These are phyloP conservation scores for Zasmidium citrigriseum DNA, from an alignment of 2,329 filamentous ascomycete species.

Conservation along the genomic window DNA sequence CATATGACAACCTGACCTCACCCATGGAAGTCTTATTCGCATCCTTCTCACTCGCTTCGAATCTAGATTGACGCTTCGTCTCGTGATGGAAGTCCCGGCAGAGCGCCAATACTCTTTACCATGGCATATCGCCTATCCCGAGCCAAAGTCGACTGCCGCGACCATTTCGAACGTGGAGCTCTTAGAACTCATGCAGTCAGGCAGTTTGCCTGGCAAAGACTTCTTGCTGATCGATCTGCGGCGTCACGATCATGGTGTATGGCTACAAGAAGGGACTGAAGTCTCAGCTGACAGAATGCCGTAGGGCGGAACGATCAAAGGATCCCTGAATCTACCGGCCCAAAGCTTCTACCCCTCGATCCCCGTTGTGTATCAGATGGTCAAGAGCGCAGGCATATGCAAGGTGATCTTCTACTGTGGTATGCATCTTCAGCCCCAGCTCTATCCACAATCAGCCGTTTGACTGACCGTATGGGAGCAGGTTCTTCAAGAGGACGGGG, in stretches of 20 bases:
- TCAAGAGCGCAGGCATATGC: slow-evolving; percentile 51
- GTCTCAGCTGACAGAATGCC: background rate
- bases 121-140: too few species aligned
- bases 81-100: too few species aligned
- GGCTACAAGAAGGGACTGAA: background rate
- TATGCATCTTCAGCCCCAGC: slow-evolving; percentile 30
- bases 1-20: too few species aligned
- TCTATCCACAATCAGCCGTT: background rate
- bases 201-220: background rate
- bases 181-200: too few species aligned
- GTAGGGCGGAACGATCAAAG: slow-evolving; percentile 61
- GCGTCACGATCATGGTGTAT: slow-evolving; percentile 54
- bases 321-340: slow-evolving; percentile 60
- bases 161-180: too few species aligned
- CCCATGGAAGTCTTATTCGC: too few species aligned
- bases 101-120: too few species aligned
- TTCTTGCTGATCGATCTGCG: slow-evolving; percentile 49
- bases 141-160: too few species aligned
- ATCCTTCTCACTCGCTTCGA: too few species aligned
- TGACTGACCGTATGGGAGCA: slow-evolving; percentile 28
- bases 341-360: slow-evolving; percentile 57
- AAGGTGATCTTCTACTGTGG: slow-evolving; percentile 60
- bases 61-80: too few species aligned
- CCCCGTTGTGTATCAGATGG: slow-evolving; percentile 51
- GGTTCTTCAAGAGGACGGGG: slow-evolving; percentile 59